These are phyloP conservation scores for Firmiana major DNA, from an alignment of 345 rosid genomes.

Conservation along the genomic window DNA sequence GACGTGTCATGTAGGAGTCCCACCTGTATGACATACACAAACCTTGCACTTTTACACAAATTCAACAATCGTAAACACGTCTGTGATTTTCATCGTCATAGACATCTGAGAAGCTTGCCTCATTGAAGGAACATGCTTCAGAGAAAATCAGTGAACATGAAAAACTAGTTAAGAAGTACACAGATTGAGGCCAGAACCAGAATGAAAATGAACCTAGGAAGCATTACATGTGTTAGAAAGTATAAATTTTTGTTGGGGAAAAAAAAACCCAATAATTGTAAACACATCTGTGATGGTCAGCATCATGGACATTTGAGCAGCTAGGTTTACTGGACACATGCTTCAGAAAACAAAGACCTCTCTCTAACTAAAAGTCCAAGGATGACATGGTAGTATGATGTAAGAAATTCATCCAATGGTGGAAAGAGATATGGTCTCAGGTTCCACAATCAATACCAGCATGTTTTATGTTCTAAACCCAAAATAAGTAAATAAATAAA, in stretches of 20 bases:
- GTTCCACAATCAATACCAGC: background rate
- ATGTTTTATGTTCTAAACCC: background rate
- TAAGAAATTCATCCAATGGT: background rate
- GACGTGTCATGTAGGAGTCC: slow-evolving; percentile 18
- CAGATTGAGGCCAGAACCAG: slow-evolving; percentile 6
- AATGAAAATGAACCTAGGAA: background rate
- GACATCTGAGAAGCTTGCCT: slow-evolving; percentile 23
- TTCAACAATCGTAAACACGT: slow-evolving; percentile 26
- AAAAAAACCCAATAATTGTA: slow-evolving; percentile 22
- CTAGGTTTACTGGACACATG: background rate
- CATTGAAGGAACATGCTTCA: slow-evolving; percentile 28
- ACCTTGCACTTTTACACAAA: slow-evolving; percentile 28
- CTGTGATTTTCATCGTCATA: slow-evolving; percentile 26
- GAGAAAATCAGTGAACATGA: slow-evolving; percentile 23
- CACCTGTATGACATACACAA: slow-evolving; percentile 21
- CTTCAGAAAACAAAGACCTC: background rate
- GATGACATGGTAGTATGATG: background rate
- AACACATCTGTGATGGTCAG: slow-evolving; percentile 20
- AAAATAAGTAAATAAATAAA: background rate
- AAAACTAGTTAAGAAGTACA: slow-evolving; percentile 21
- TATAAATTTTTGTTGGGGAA: background rate
- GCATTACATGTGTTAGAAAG: background rate
- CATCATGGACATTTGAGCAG: slow-evolving; percentile 17
- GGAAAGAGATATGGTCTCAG: background rate
- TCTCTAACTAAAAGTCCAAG: background rate